These are phyloP conservation scores for Vigna nakashimae DNA, from an alignment of 306 rosid genomes.

Conservation along the genomic window DNA sequence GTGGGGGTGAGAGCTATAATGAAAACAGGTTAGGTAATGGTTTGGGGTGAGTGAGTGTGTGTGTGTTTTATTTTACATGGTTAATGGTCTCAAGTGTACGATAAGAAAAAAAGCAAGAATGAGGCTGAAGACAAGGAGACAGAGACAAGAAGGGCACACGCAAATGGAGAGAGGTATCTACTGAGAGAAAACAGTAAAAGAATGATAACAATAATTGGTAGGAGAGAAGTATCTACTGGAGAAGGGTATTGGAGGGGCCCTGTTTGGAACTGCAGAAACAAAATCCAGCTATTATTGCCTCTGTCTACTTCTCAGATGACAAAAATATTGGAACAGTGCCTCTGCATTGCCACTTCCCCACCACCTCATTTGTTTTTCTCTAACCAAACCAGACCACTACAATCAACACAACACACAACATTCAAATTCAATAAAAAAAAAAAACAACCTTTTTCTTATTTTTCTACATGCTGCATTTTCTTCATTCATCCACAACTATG, in stretches of 20 bases:
- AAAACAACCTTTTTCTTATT: background rate
- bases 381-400: background rate
- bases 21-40: background rate
- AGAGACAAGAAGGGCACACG: constrained; percentile 39
- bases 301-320: constrained; percentile 74
- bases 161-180: constrained; percentile 36
- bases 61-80: background rate
- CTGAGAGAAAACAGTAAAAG: constrained; percentile 45
- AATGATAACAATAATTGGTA: constrained; percentile 63
- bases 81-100: constrained; percentile 34
- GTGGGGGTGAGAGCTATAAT: constrained; percentile 1
- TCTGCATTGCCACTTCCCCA: constrained; percentile 53
- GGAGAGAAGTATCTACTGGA: constrained; percentile 50
- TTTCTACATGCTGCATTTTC: background rate
- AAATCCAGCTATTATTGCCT: constrained; percentile 70
- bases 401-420: background rate
- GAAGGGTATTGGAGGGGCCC: constrained; percentile 58
- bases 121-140: constrained; percentile 30
- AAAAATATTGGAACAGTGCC: constrained; percentile 50
- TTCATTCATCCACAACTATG: background rate
- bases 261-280: constrained; percentile 63
- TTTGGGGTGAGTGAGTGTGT: too few species aligned
- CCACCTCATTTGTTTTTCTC: constrained; percentile 35
- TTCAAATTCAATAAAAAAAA: background rate
- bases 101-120: background rate